Conservation (phyloP, 2,329 filamentous ascomycete genomes). For the Microcyclosporella mali region DNA sequence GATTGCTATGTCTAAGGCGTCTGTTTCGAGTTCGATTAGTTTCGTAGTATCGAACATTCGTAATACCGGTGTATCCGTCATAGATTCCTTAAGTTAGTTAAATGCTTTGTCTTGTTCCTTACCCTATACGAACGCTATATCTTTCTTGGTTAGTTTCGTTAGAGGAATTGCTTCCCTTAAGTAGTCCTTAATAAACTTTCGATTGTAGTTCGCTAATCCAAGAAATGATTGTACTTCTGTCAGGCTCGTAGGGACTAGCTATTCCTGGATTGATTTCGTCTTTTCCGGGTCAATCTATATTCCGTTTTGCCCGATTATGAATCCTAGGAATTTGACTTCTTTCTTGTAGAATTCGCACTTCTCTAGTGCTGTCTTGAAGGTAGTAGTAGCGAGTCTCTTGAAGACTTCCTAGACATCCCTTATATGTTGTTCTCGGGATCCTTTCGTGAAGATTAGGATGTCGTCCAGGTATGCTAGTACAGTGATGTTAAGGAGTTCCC, state of each 20-base stretch:
- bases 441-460: conserved; percentile 28
- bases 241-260: background rate
- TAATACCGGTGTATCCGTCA: conserved; percentile 1
- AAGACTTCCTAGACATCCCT: conserved; percentile 14
- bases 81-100: conserved; percentile 1
- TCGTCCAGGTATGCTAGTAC: conserved; percentile 24
- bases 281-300: conserved; percentile 17
- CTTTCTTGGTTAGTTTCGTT: background rate
- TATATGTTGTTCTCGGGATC: conserved; percentile 19
- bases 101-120: background rate
- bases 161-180: background rate
- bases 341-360: conserved; percentile 16
- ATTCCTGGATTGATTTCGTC: conserved; percentile 3
- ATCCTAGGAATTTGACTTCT: conserved; percentile 25
- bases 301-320: conserved; percentile 20
- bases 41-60: background rate
- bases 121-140: background rate
- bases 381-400: conserved; percentile 16
- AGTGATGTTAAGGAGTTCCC: conserved; percentile 21
- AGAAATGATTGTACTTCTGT: conserved; percentile 4
- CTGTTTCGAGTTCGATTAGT: conserved; percentile 1
- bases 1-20: background rate
- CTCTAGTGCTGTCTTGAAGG: conserved; percentile 8
- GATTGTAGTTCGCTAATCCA: conserved; percentile 6
- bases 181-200: background rate